Evolutionary conservation across 176 grass and related monocot genomes (phyloP).

Genomic region (Rhynchospora tenuis): DNA sequence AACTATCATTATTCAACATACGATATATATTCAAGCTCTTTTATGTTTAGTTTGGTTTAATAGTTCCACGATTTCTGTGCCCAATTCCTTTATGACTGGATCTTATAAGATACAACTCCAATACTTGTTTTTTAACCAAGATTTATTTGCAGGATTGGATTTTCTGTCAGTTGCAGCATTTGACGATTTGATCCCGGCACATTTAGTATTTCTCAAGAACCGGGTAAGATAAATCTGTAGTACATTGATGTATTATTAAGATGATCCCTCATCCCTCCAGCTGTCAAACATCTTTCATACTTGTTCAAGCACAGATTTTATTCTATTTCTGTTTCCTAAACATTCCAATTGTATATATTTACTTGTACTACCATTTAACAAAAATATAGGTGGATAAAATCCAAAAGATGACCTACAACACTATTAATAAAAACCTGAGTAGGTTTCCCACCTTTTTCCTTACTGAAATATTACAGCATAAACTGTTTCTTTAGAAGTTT

Average conservation of each 20-base stretch:
- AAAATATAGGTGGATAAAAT: background rate
- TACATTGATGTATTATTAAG: background rate
- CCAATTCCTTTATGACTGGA: background rate
- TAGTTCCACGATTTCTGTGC: background rate
- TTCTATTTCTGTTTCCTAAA: background rate
- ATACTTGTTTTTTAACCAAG: background rate
- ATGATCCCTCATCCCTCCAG: background rate
- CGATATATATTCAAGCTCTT: background rate
- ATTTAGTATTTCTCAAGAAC: constrained; percentile 74
- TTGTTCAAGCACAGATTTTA: background rate
- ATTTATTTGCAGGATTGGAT: constrained; percentile 50
- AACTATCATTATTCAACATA: background rate
- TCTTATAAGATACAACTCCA: background rate
- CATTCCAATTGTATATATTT: background rate
- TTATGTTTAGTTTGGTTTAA: background rate
- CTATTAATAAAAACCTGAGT: no score
- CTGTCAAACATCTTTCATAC: background rate
- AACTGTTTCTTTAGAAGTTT: background rate
- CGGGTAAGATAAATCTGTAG: constrained; percentile 42
- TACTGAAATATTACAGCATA: background rate
- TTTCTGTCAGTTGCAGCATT: constrained; percentile 71
- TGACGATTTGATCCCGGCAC: constrained; percentile 63
- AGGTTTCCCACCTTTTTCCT: no score
- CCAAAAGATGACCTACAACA: background rate
- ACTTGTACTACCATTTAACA: background rate